These are phyloP conservation scores for Ligustrum vulgare DNA, from an alignment of 257 asterid genomes.

Conservation along the genomic window DNA sequence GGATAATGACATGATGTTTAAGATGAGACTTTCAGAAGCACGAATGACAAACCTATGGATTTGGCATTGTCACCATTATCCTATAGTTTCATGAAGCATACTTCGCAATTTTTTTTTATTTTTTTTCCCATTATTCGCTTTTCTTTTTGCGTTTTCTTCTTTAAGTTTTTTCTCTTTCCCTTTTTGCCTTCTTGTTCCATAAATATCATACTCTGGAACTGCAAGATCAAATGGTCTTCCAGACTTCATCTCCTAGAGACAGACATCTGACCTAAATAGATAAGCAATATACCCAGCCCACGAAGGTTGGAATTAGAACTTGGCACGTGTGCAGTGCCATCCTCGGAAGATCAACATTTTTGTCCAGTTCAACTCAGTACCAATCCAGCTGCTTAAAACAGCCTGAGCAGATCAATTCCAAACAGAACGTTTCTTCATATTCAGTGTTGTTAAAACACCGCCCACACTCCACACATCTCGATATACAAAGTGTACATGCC, in stretches of 20 bases:
- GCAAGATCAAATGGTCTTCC: neutral
- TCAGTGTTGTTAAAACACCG: constrained; percentile 59
- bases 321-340: constrained; percentile 3
- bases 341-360: constrained; percentile 19
- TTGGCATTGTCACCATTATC: neutral
- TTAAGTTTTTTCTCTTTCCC: neutral
- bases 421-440: constrained; percentile 66
- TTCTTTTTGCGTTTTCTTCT: neutral
- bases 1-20: too few species aligned
- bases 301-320: neutral
- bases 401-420: constrained; percentile 66
- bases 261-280: neutral
- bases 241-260: neutral
- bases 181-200: neutral
- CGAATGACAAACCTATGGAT: too few species aligned
- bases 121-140: neutral
- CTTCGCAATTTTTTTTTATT: neutral
- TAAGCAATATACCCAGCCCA: neutral
- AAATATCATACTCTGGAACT: neutral
- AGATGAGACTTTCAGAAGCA: too few species aligned
- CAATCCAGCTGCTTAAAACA: constrained; percentile 41
- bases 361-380: constrained; percentile 29
- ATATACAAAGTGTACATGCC: constrained; percentile 67
- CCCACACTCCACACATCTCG: constrained; percentile 78
- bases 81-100: neutral